Evolutionary conservation across 176 grass and related monocot species (phyloP), one percentile per base, ranked within the genome.

Genomic region (Hsuehochloa calcarea): DNA sequence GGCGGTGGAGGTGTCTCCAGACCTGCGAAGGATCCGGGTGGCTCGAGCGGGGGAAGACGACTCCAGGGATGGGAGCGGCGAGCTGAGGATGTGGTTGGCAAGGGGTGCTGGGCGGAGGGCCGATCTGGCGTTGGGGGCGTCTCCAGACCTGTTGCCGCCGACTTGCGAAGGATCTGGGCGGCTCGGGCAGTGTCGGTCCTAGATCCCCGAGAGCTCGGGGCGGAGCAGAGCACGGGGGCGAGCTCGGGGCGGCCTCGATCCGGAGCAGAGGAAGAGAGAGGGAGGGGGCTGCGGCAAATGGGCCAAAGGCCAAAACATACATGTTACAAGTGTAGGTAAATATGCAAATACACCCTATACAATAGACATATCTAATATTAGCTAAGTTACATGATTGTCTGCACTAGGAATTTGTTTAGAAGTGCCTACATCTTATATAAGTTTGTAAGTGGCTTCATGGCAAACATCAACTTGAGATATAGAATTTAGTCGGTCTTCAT

Each of bases 1-100:
- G 31, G 31, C 31, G 31, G 31, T 34, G 31, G 31, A 34, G 31
- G 2, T 3, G 31, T 34, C 31, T 29, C 29, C 1, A 29, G 29
- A 89, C 88, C 88, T 85, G 62, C 82, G 82, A 70, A 85, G 82
- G 82, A 81, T 61, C 0, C 77, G 82, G 41, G 82, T 51, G 31
- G 31, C 31, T 34, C 31, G 31, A 34, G 31, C 31, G 35, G 82
- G 23, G 17, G 77, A 85, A 39, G 69, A 0, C 13, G 77, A 62
- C 7, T 62, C 70, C 19, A 75, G 69, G 5, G 77, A 31, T 15
- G 75, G 66, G 5, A 79, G 66, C 6, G 75, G 78, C 4, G 77
- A 26, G 5, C 70, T 43, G 13, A 76, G 16, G 77, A 74, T 23
- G 8, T 78, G 70, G 63, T 35, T 25, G 35, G 77, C 26, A 2